phyloP scores from a whole-genome alignment of 2,329 filamentous ascomycete genomes.

The Colletotrichum sp. region DNA sequence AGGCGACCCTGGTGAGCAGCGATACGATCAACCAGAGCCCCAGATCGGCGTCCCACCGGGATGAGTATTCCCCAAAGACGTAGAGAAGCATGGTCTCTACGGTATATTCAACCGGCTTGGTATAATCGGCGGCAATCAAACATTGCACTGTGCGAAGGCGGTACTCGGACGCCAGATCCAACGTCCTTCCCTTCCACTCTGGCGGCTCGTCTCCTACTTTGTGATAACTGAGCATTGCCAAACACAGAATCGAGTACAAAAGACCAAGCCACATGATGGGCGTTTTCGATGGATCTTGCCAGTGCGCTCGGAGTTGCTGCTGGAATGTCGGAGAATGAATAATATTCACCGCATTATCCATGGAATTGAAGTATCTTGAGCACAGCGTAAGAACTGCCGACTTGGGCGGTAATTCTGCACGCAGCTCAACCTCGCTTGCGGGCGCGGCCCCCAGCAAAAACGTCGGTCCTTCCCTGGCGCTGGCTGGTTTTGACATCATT shows the following conservation, averaged over 20 bases:
- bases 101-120: slow-evolving; percentile 74
- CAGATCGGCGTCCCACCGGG: slow-evolving; percentile 75
- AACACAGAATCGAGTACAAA: slow-evolving; percentile 76
- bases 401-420: slow-evolving; percentile 80
- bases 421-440: slow-evolving; percentile 76
- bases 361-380: slow-evolving; percentile 88
- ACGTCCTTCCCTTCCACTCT: slow-evolving; percentile 73
- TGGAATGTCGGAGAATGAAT: slow-evolving; percentile 88
- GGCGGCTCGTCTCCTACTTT: slow-evolving; percentile 81
- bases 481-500: slow-evolving; percentile 67
- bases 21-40: slow-evolving; percentile 65
- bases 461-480: slow-evolving; percentile 70
- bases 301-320: slow-evolving; percentile 68
- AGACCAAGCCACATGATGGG: slow-evolving; percentile 80
- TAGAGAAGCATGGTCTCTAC: slow-evolving; percentile 82
- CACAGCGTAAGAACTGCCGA: slow-evolving; percentile 85
- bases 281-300: slow-evolving; percentile 75
- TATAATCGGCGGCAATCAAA: slow-evolving; percentile 78
- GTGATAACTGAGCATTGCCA: slow-evolving; percentile 81
- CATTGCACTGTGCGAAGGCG: slow-evolving; percentile 79
- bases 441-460: slow-evolving; percentile 80
- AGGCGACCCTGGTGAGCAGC: slow-evolving; percentile 60
- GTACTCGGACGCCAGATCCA: slow-evolving; percentile 68
- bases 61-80: slow-evolving; percentile 76
- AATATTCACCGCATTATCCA: slow-evolving; percentile 73